Conservation (phyloP, 2,329 filamentous ascomycete genomes). For the Biscogniauxia marginata region DNA sequence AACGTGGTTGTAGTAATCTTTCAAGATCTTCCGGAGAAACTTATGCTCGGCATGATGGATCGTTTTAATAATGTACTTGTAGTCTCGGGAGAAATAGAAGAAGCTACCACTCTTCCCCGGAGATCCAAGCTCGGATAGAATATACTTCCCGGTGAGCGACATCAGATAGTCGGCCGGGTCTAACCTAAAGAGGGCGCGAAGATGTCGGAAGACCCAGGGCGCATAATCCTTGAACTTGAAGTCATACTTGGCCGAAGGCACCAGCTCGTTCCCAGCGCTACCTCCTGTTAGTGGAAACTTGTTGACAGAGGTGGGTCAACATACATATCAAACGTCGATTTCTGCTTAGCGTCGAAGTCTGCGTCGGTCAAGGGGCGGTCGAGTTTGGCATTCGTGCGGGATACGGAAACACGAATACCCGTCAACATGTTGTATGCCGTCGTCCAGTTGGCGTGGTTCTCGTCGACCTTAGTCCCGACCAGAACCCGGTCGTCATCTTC, state of each 20-base stretch:
- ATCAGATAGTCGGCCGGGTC: constrained; percentile 98
- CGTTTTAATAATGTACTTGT: constrained; percentile 99
- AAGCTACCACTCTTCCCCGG: constrained; percentile 98
- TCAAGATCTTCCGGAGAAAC: constrained; percentile 77
- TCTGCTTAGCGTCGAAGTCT: constrained; percentile 92
- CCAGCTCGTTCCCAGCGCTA: constrained; percentile 93
- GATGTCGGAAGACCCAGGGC: constrained; percentile 97
- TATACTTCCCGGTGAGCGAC: constrained; percentile 98
- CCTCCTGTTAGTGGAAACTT: constrained; percentile 34
- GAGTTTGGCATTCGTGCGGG: constrained; percentile 93
- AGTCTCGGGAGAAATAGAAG: constrained; percentile 98
- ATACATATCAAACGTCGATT: constrained; percentile 98
- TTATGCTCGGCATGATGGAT: constrained; percentile 96
- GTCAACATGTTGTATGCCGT: constrained; percentile 99
- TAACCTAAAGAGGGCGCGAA: constrained; percentile 82
- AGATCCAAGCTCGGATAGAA: constrained; percentile 92
- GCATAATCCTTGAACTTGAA: constrained; percentile 99
- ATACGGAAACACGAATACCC: constrained; percentile 95
- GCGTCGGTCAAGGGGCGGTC: constrained; percentile 85
- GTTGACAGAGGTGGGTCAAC: constrained; percentile 33
- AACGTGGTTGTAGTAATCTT: constrained; percentile 92
- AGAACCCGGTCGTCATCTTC: constrained; percentile 93
- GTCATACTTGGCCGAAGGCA: constrained; percentile 97
- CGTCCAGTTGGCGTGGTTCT: constrained; percentile 95
- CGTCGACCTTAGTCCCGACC: constrained; percentile 95